Evolutionary conservation across 768 basidiomycete genomes (phyloP), one percentile per base, ranked within the genome.

Genomic region (Leccinum disarticulatum): DNA sequence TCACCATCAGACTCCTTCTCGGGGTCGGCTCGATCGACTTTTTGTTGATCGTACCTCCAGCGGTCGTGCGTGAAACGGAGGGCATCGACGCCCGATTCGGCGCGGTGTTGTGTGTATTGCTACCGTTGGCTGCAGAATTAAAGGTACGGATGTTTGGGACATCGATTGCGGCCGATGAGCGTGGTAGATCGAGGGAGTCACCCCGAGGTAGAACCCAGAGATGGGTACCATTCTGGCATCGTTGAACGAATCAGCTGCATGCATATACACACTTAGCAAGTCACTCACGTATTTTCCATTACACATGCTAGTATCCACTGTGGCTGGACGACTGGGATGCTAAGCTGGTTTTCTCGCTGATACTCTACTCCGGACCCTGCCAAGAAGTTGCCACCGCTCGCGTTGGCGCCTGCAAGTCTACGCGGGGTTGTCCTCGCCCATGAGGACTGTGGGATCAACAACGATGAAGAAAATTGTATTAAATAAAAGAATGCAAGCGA

Each of bases 401-500:
- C 80, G 59, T 78, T 80, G 10, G 85, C 85, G 33, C 84, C 87
- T 9, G 73, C 0, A n/a, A n/a, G n/a, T n/a, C n/a, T n/a, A 99
- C 1, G 95, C 84, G 8, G 96, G 97, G 68, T 97, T 98, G 73
- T 98, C 97, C 57, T 97, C 95, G 38, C 95, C 94, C 25, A 91
- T 82, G 50, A 82, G 69, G 64, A 82, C 82, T 81, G 68, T 17
- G 9, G 9, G 41, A 19, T 19, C 2, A 11, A 43, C 10, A 14
- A 17, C 31, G 17, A 62, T 56, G 52, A 65, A n/a, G 10, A 2
- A 19, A n/a, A 5, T 17, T 41, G 38, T 41, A n/a, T 41, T 9
- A 8, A n/a, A 41, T n/a, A n/a, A n/a, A n/a, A n/a, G 1, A 11
- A n/a, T 41, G 11, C 10, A 43, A 43, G n/a, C 4, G 8, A 43